Base-by-base conservation (phyloP, 1,139 yeast genomes). In the Saccharomycopsis phalli region DNA sequence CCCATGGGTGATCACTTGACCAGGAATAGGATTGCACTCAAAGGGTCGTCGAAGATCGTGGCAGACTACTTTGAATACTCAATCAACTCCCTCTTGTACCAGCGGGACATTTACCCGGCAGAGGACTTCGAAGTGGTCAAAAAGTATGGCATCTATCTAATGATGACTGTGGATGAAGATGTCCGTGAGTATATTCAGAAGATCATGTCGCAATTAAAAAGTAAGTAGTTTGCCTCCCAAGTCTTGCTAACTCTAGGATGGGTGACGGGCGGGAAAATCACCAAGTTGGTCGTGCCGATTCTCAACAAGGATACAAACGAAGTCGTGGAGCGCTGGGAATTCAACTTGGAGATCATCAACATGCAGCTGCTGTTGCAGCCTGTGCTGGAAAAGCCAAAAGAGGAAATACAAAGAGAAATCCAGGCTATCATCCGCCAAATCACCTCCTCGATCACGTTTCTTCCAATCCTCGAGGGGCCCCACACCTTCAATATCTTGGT, bases 401-500 rank as follows among this genome's bases (percentile, higher is more conserved):
- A 65, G 3, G 73, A 68, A 31, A 74, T 81, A 5, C 88, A 81
- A 51, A 66, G 63, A 44, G 94, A 87, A 50, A 84, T 88, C 14
- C 93, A 86, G 55, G 76, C 91, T 0, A 78, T 88, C 18, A 77
- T 88, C 36, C 72, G 95, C 36, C 97, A 88, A 54, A 82, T 88
- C 40, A 86, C 95, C 0, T 86, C 95, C 1, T 81, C 93, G 40
- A 84, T 83, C 1, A 76, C 95, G 0, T 86, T 86, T 55, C 65
- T 88, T 40, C 97, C 97, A 0, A 71, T 81, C 22, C 62, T 88
- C 32, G 74, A 78, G 11, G 79, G 73, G 28, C 74, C 73, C 20
- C 78, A 81, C 53, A 83, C 95, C 0, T 87, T 88, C 59, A 87
- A 83, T 53, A 94, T 88, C 1, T 64, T 87, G 46, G 95, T 87